phyloP scores from a whole-genome alignment of 192 early-diverging fungal species.

The Coemansia sp. region DNA sequence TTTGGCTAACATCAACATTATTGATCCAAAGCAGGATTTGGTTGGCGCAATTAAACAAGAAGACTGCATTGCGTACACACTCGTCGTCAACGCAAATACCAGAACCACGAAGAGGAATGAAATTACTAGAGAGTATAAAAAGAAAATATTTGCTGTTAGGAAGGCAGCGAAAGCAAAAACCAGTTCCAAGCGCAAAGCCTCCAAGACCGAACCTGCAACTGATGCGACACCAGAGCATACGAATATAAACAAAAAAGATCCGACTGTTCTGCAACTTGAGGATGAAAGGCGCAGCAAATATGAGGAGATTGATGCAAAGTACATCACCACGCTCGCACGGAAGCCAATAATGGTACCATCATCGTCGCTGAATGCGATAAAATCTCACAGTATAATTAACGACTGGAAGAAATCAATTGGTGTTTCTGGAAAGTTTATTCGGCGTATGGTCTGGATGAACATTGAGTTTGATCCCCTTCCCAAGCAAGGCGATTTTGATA shows the following conservation, averaged over 20 bases:
- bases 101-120: neutral
- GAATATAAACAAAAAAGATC: neutral
- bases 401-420: constrained; percentile 18
- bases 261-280: constrained; percentile 28
- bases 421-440: constrained; percentile 20
- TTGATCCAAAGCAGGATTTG: constrained; percentile 34
- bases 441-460: constrained; percentile 52
- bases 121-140: neutral
- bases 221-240: constrained; percentile 5
- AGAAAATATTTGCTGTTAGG: neutral
- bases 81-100: constrained; percentile 14
- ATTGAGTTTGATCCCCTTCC: constrained; percentile 80
- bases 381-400: neutral
- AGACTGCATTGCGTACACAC: constrained; percentile 41
- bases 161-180: neutral
- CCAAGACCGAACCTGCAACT: neutral
- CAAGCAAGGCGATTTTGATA: constrained; percentile 80
- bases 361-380: neutral
- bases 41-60: constrained; percentile 34
- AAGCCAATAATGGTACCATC: constrained; percentile 12
- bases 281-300: constrained; percentile 35
- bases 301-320: constrained; percentile 37
- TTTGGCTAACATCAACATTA: constrained; percentile 20
- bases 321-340: constrained; percentile 5
- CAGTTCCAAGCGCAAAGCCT: neutral